Evolutionary conservation across 2,329 filamentous ascomycete genomes (phyloP), one percentile per base, ranked within the genome.

Genomic region (Periglandula ipomoeae): DNA sequence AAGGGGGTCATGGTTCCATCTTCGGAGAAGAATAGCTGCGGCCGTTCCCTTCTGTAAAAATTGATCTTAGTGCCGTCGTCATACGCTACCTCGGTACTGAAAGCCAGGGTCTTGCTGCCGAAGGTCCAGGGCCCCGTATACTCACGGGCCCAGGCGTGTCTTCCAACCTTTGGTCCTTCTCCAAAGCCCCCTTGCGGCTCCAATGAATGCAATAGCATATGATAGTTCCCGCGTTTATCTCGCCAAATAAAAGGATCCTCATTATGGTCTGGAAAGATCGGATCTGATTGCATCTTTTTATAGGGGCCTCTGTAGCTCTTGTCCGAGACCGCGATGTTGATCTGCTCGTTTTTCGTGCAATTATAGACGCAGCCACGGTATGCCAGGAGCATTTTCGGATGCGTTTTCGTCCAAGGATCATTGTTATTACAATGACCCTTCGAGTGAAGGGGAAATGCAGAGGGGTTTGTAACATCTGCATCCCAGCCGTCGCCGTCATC

Each of bases 41-140:
- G 71, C 2, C 73, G 58, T 53, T 76, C 73, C 11, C 73, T 57
- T 2, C 73, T 62, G 45, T 70, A 69, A 32, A 68, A 71, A 4
- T 64, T 59, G 39, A 63, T 39, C 60, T 22, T 57, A 0, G 59
- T 59, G 0, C 72, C 72, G 52, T 76, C 72, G 0, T 65, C 66
- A 45, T 59, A 65, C 1, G 53, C 49, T 4, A 65, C 55, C 2
- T 58, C 58, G 0, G 61, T 61, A 41, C 56, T 62, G 6, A 58
- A 65, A 0, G 63, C 58, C 20, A 57, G 56, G 2, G 55, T 54
- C 3, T 57, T 54, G 26, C 55, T 58, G n/a, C 52, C 52, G 26
- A 62, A 63, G 0, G 56, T 58, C 62, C 63, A 65, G 0, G 61
- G 61, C 0, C 63, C 63, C 1, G 52, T 52, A 19, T 58, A 56